phyloP scores from a whole-genome alignment of 805 yeast genomes.

The Candida oleophila region DNA sequence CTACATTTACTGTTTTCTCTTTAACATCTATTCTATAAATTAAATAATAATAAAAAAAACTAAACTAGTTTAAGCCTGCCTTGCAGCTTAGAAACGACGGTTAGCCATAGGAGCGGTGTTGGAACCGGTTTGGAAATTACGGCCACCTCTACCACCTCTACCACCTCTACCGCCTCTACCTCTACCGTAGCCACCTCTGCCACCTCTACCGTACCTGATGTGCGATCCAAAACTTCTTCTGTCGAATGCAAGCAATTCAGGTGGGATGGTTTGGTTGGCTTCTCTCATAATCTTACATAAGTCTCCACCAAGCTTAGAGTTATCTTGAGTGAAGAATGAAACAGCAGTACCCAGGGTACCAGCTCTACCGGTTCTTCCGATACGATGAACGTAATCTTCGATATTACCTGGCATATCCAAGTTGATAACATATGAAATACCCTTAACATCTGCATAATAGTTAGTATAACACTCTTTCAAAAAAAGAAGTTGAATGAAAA shows the following conservation, averaged over 20 bases:
- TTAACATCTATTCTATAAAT: neutral
- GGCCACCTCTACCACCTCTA: constrained; percentile 51
- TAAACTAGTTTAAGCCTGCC: neutral
- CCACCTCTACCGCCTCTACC: constrained; percentile 50
- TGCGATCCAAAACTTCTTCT: constrained; percentile 65
- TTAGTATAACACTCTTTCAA: constrained; percentile 29
- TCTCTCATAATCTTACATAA: constrained; percentile 87
- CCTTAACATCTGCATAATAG: constrained; percentile 81
- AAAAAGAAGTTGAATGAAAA: neutral
- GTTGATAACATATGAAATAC: constrained; percentile 90
- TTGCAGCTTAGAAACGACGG: constrained; percentile 26
- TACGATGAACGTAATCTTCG: constrained; percentile 98
- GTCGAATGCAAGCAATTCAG: constrained; percentile 68
- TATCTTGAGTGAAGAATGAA: constrained; percentile 87
- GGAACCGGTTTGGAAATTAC: constrained; percentile 33
- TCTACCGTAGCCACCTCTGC: constrained; percentile 57
- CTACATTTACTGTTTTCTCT: neutral
- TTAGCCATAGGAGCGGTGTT: constrained; percentile 16
- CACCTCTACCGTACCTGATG: constrained; percentile 49
- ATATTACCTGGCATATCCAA: constrained; percentile 97
- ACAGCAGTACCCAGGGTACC: constrained; percentile 95
- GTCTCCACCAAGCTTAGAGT: constrained; percentile 86
- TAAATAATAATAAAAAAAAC: neutral
- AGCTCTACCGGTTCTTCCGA: constrained; percentile 99
- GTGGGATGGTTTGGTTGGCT: constrained; percentile 90